These are phyloP conservation scores for Spathaspora sp. DNA, from an alignment of 1,139 yeast species.

Conservation along the genomic window DNA sequence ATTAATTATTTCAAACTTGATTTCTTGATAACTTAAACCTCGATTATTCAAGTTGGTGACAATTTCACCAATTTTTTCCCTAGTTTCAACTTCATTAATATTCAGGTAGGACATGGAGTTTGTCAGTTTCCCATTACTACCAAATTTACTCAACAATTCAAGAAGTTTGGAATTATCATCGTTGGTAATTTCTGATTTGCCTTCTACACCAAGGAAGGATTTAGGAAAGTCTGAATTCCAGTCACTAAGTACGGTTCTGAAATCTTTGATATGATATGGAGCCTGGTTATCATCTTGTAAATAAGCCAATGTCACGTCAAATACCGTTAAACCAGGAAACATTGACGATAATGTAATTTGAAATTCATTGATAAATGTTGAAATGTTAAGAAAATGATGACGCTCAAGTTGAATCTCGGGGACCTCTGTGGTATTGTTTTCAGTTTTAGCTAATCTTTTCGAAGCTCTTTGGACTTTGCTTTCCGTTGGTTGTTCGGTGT, in stretches of 20 bases:
- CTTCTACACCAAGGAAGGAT: neutral
- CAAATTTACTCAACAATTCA: slow-evolving; percentile 40
- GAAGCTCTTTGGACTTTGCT: slow-evolving; percentile 34
- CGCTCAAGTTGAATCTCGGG: slow-evolving; percentile 20
- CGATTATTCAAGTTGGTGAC: slow-evolving; percentile 23
- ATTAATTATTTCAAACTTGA: slow-evolving; percentile 45
- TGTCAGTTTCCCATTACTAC: slow-evolving; percentile 18
- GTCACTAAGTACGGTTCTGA: slow-evolving; percentile 22
- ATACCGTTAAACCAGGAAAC: slow-evolving; percentile 13
- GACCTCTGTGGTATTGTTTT: slow-evolving; percentile 16
- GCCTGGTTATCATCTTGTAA: slow-evolving; percentile 11
- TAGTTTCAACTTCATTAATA: slow-evolving; percentile 15
- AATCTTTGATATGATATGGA: slow-evolving; percentile 22
- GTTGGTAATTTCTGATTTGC: slow-evolving; percentile 17
- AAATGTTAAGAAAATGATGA: slow-evolving; percentile 20
- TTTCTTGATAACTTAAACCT: slow-evolving; percentile 44
- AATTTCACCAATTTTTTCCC: slow-evolving; percentile 19
- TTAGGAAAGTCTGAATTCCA: slow-evolving; percentile 20
- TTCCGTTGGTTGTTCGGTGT: slow-evolving; percentile 15
- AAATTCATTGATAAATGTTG: slow-evolving; percentile 4
- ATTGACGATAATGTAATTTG: slow-evolving; percentile 2
- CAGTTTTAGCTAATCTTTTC: slow-evolving; percentile 32
- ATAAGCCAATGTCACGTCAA: slow-evolving; percentile 22
- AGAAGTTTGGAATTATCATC: slow-evolving; percentile 36
- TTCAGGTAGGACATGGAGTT: slow-evolving; percentile 9